These are phyloP conservation scores for Geoglossum cookeanum DNA, from an alignment of 2,329 filamentous ascomycete genomes.

Conservation along the genomic window DNA sequence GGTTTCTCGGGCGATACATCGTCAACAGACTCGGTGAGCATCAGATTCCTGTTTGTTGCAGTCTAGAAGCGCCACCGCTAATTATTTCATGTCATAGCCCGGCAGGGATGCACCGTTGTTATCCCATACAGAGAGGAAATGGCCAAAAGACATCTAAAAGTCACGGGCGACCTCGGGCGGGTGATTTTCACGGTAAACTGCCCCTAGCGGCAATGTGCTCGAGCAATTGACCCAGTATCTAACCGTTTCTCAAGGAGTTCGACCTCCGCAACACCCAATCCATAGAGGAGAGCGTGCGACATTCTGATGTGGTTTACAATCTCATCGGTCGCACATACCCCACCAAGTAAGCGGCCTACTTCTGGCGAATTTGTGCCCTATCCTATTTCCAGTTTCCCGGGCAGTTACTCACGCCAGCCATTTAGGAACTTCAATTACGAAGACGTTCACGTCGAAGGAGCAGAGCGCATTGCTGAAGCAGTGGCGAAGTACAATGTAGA, in stretches of 20 bases:
- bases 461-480: slow-evolving; percentile 79
- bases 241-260: slow-evolving; percentile 48
- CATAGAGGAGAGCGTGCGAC: slow-evolving; percentile 88
- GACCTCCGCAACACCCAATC: slow-evolving; percentile 87
- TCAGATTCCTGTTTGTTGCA: background rate
- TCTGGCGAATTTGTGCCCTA: background rate
- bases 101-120: slow-evolving; percentile 84
- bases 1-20: slow-evolving; percentile 89
- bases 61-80: background rate
- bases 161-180: slow-evolving; percentile 82
- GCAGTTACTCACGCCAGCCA: background rate
- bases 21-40: slow-evolving; percentile 72
- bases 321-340: slow-evolving; percentile 85
- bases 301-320: slow-evolving; percentile 97
- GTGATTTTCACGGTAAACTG: slow-evolving; percentile 56
- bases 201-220: background rate
- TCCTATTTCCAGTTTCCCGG: background rate
- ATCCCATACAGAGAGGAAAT: slow-evolving; percentile 93
- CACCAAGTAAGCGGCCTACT: slow-evolving; percentile 50
- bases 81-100: slow-evolving; percentile 35
- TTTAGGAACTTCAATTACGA: slow-evolving; percentile 75
- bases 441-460: slow-evolving; percentile 84
- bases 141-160: slow-evolving; percentile 90
- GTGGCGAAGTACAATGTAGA: slow-evolving; percentile 97
- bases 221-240: slow-evolving; percentile 7